Evolutionary conservation across 1,139 yeast species (phyloP).

Genomic region (Sugiyamaella novakii): DNA sequence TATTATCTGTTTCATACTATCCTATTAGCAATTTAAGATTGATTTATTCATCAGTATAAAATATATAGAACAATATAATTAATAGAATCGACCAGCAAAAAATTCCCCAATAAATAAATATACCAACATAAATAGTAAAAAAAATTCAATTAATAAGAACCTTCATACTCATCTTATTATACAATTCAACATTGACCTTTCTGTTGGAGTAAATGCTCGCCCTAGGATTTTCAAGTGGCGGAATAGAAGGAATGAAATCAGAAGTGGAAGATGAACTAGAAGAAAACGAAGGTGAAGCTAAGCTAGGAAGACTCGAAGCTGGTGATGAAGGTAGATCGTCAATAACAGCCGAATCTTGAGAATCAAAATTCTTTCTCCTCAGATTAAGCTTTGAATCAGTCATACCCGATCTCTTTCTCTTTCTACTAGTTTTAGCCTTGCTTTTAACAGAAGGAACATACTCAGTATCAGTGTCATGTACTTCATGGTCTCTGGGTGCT

Average conservation of each 20-base stretch:
- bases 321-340: too few relatives aligned
- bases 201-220: constrained; percentile 3
- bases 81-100: constrained; percentile 8
- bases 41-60: constrained; percentile 1
- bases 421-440: too few relatives aligned
- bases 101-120: constrained; percentile 7
- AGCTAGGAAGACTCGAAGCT: too few relatives aligned
- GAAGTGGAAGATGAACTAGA: neutral
- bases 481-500: too few relatives aligned
- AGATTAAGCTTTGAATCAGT: too few relatives aligned
- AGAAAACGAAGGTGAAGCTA: too few relatives aligned
- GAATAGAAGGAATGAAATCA: constrained; percentile 2
- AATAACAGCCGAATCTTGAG: too few relatives aligned
- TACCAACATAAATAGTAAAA: constrained; percentile 2
- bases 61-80: constrained; percentile 1
- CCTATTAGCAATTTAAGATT: too few relatives aligned
- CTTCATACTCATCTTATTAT: constrained; percentile 17
- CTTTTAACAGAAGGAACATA: too few relatives aligned
- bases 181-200: constrained; percentile 5
- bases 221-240: constrained; percentile 3
- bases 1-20: too few relatives aligned
- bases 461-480: too few relatives aligned
- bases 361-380: neutral
- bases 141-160: constrained; percentile 11
- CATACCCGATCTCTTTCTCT: too few relatives aligned